These are phyloP conservation scores for Scleroderma bovista DNA, from an alignment of 768 basidiomycete genomes.

Conservation along the genomic window DNA sequence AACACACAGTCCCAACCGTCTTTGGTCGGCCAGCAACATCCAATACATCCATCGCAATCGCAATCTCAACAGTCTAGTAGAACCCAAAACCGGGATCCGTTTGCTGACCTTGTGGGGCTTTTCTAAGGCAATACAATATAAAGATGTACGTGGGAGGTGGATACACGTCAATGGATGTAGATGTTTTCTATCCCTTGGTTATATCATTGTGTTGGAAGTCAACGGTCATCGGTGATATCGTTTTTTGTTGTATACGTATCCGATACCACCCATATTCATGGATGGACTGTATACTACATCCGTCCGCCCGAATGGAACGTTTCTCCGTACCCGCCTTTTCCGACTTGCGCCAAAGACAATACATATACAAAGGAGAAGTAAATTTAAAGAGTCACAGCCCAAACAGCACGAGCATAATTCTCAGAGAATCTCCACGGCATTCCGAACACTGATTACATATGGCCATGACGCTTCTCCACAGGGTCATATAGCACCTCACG, in stretches of 20 bases:
- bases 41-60: not conserved
- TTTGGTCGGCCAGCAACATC: not conserved
- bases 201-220: too few relatives aligned
- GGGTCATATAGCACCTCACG: slow-evolving; percentile 18
- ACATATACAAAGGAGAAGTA: too few relatives aligned
- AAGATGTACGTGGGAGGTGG: not conserved
- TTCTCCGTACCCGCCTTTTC: too few relatives aligned
- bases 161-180: not conserved
- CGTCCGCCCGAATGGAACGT: too few relatives aligned
- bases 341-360: too few relatives aligned
- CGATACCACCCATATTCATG: too few relatives aligned
- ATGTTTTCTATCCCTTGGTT: not conserved
- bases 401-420: too few relatives aligned
- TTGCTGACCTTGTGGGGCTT: slow-evolving; percentile 74
- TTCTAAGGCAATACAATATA: slow-evolving; percentile 46
- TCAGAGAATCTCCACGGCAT: too few relatives aligned
- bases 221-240: too few relatives aligned
- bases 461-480: not conserved
- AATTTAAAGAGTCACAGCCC: too few relatives aligned
- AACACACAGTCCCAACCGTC: slow-evolving; percentile 11
- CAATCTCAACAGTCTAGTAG: slow-evolving; percentile 18
- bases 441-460: not conserved
- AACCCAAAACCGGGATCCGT: slow-evolving; percentile 63
- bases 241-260: too few relatives aligned
- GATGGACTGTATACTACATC: too few relatives aligned